phyloP scores from a whole-genome alignment of 257 asterid genomes.

The Ocimum tenuiflorum region DNA sequence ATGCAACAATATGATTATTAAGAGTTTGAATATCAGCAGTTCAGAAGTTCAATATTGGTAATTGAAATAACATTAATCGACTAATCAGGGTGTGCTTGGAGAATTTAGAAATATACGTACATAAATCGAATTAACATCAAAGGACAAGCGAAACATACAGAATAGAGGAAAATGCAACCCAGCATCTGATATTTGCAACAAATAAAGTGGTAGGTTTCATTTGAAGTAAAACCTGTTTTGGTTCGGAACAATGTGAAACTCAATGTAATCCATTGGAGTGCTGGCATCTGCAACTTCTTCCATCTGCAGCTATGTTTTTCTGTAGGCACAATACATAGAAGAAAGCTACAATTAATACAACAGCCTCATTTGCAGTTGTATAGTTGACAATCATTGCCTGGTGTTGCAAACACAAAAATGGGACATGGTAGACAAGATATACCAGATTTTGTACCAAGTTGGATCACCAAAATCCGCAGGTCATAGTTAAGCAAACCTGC shows the following conservation, averaged over 20 bases:
- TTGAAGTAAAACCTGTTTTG: constrained; percentile 55
- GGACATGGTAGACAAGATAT: not conserved
- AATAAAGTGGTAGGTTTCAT: not conserved
- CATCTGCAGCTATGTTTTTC: constrained; percentile 38
- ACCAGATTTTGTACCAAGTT: constrained; percentile 19
- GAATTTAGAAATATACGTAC: too few species aligned
- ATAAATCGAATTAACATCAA: too few species aligned
- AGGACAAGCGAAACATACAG: too few species aligned
- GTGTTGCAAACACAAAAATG: not conserved
- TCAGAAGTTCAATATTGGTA: not conserved
- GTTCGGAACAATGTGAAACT: constrained; percentile 61
- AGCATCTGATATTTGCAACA: too few species aligned
- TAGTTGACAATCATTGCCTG: constrained; percentile 2
- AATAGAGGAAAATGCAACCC: too few species aligned
- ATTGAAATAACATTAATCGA: too few species aligned
- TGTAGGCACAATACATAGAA: constrained; percentile 22
- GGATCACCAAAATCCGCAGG: constrained; percentile 12
- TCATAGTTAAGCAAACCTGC: constrained; percentile 21
- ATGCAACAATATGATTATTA: not conserved
- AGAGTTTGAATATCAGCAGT: not conserved
- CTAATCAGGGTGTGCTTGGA: too few species aligned
- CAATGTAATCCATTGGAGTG: constrained; percentile 50
- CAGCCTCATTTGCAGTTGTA: constrained; percentile 1
- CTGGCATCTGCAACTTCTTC: constrained; percentile 41
- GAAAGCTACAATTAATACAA: constrained; percentile 9